These are phyloP conservation scores for Phanerochaete carnosa DNA, from an alignment of 768 basidiomycete species.

Conservation along the genomic window DNA sequence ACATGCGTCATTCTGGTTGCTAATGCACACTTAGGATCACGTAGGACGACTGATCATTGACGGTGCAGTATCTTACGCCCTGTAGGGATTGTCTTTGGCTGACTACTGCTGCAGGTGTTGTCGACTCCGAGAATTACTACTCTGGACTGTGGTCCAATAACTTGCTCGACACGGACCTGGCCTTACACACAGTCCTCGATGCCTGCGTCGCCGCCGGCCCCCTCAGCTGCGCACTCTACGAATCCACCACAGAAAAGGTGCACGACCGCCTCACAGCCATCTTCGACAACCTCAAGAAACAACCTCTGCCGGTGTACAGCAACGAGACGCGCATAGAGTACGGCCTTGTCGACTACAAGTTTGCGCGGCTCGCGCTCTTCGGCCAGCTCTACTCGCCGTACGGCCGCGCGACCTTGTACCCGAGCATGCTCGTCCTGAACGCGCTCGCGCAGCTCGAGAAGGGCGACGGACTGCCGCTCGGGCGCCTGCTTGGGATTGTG, in stretches of 20 bases:
- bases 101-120: conserved; percentile 18
- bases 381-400: conserved; percentile 8
- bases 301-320: neutral
- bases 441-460: conserved; percentile 1
- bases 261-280: conserved; percentile 13
- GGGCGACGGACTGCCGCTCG: conserved; percentile 1
- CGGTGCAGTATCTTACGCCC: conserved; percentile 12
- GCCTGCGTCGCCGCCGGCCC: conserved; percentile 20
- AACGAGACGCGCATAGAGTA: neutral
- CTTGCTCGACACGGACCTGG: conserved; percentile 7
- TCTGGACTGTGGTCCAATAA: conserved; percentile 11
- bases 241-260: conserved; percentile 17
- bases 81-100: neutral
- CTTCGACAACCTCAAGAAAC: neutral
- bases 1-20: neutral
- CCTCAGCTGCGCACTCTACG: conserved; percentile 21
- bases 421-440: neutral
- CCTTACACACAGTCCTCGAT: conserved; percentile 17
- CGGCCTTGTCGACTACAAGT: conserved; percentile 12
- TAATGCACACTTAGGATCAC: conserved; percentile 17
- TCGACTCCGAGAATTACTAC: conserved; percentile 24
- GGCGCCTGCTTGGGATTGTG: neutral
- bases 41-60: conserved; percentile 29
- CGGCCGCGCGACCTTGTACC: neutral
- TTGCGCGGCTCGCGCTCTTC: neutral